Base-by-base conservation (phyloP, 108 stramenopile species). In the Cyclotella atomus region DNA sequence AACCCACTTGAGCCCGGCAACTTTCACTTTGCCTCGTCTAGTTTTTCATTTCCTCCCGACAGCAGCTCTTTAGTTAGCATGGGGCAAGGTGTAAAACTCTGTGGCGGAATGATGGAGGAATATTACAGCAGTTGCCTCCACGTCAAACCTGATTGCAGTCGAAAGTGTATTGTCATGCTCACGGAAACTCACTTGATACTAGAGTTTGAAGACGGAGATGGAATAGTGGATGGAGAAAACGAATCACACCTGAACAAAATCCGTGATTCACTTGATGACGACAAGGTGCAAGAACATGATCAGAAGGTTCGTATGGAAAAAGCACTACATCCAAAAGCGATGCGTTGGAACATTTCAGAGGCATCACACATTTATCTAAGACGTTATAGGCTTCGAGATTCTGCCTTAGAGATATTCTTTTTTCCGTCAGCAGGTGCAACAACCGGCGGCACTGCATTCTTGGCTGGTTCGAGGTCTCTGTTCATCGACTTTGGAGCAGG, bases 351-450 rank as follows among this genome's bases (percentile, higher is more conserved):
- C 59, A 82, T 96, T 24, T 89, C 89, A 27, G 95, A 96, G 69
- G 64, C 92, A 0, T 94, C 95, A 14, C 95, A 96, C 54, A 88
- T 97, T 33, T 96, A 95, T 68, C 76, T 96, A 35, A 83, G 98
- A 38, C 85, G 98, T 15, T 99, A 97, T 66, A 85, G 97, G 36
- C 64, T 98, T 55, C 86, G 97, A 33, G 97, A 98, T 60, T 95
- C 91, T 36, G 96, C 95, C 6, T 60, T 99, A 16, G 97, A 99
- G 71, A 82, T 99, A 65, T 99, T 98, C 74, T 96, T 97, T 69
- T 90, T 95, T 61, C 91, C 95, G 25, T 92, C 90, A 69, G 95
- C 85, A 43, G 97, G 93, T 16, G 82, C 83, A 4, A 80, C 86
- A 25, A 87, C 88, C 44, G 93, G 92, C 14, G 91, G 93, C 1